Conservation (phyloP, 805 yeast species). For the Ogataea nitratoaversa region DNA sequence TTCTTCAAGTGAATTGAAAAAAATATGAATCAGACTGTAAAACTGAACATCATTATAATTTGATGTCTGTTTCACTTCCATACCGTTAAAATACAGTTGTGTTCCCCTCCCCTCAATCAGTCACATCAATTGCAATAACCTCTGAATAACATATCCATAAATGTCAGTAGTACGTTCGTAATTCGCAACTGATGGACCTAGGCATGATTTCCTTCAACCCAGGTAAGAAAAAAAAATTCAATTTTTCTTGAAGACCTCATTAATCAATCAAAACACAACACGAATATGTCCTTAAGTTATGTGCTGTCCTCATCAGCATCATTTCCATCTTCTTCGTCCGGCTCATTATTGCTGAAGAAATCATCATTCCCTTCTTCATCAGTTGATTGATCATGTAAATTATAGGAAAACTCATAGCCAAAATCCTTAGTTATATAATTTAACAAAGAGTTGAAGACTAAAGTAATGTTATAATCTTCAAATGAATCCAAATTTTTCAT, state of each 20-base stretch:
- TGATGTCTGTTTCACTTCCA: neutral
- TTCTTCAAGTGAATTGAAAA: too few relatives aligned
- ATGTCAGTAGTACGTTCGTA: too few relatives aligned
- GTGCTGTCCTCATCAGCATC: slow-evolving; percentile 4
- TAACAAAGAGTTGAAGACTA: slow-evolving; percentile 11
- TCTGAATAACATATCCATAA: too few relatives aligned
- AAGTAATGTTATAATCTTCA: slow-evolving; percentile 8
- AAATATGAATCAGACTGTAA: too few relatives aligned
- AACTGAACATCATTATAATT: too few relatives aligned
- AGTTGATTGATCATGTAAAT: neutral
- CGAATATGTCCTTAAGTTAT: neutral
- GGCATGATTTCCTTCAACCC: too few relatives aligned
- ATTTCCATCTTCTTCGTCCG: slow-evolving; percentile 4
- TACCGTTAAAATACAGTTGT: neutral
- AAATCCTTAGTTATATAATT: slow-evolving; percentile 7
- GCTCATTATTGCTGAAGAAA: neutral
- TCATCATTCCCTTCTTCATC: neutral
- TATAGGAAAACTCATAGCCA: slow-evolving; percentile 5
- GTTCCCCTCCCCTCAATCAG: too few relatives aligned
- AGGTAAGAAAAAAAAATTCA: too few relatives aligned
- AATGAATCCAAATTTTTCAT: slow-evolving; percentile 9
- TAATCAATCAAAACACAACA: too few relatives aligned
- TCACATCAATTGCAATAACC: too few relatives aligned
- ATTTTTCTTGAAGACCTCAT: too few relatives aligned
- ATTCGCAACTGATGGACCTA: too few relatives aligned